Evolutionary conservation across 257 asterid species (phyloP).

Genomic region (Paulownia fortunei): DNA sequence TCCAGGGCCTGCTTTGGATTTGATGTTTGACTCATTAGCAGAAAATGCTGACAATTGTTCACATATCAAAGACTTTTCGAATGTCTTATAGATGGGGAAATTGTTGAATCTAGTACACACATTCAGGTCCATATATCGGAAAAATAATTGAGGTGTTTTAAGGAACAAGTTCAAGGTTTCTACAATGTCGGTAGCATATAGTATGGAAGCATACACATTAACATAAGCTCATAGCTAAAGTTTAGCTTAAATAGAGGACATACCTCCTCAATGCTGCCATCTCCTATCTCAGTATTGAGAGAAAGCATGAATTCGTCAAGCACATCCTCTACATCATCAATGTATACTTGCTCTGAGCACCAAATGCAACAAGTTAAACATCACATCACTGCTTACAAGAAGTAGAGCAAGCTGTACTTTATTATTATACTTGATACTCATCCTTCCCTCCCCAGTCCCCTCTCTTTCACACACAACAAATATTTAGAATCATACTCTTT

Average conservation of each 20-base stretch:
- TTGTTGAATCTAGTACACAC: not conserved
- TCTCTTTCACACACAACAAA: not conserved
- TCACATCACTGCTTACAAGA: not conserved
- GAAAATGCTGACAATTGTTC: not conserved
- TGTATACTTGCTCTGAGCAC: constrained; percentile 54
- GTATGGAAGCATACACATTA: not conserved
- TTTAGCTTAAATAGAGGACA: not conserved
- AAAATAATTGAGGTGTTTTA: not conserved
- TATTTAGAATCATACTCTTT: not conserved
- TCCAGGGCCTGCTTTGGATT: not conserved
- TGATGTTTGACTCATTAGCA: not conserved
- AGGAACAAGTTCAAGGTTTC: not conserved
- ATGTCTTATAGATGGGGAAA: not conserved
- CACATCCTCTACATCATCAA: constrained; percentile 72
- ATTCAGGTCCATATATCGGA: not conserved
- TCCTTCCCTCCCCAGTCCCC: not conserved
- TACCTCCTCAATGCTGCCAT: constrained; percentile 86
- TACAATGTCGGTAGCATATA: not conserved
- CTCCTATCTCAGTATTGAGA: constrained; percentile 60
- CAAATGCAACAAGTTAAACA: constrained; percentile 6
- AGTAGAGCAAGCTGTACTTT: not conserved
- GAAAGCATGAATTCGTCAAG: constrained; percentile 71
- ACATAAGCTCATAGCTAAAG: not conserved
- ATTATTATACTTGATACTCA: not conserved
- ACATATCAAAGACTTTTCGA: not conserved